Percentiles rank a stretch among this genome's conserved stretches.
phyloP scores from a whole-genome alignment of 345 rosid species.

The Hevea brasiliensis region DNA sequence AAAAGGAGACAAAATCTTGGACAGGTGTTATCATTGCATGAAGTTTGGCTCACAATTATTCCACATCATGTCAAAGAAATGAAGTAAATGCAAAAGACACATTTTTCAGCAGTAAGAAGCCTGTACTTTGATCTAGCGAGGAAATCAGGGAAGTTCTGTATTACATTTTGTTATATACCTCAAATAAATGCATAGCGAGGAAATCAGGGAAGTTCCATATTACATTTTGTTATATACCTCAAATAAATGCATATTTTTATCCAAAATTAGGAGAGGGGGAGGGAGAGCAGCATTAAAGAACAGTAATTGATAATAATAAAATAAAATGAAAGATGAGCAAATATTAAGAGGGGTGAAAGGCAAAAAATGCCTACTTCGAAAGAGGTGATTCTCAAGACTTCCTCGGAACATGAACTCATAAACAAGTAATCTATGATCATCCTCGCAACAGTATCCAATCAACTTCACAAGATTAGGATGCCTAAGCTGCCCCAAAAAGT shows the following conservation, averaged over 20 bases:
- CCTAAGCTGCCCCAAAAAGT: constrained; percentile 86
- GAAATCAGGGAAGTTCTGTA: background rate
- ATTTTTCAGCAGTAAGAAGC: background rate
- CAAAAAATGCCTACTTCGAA: constrained; percentile 62
- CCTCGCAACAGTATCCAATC: constrained; percentile 94
- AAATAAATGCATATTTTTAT: background rate
- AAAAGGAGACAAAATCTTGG: background rate
- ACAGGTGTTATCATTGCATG: background rate
- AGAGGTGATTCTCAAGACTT: constrained; percentile 94
- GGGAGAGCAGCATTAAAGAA: background rate
- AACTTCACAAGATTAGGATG: constrained; percentile 95
- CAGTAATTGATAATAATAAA: background rate
- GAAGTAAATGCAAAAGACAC: background rate
- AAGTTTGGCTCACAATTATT: constrained; percentile 2
- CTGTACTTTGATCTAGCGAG: background rate
- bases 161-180: background rate
- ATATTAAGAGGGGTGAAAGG: background rate
- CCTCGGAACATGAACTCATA: constrained; percentile 96
- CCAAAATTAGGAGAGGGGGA: background rate
- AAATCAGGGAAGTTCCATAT: background rate
- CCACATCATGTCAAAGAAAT: constrained; percentile 1
- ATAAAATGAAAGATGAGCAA: background rate
- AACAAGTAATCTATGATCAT: constrained; percentile 85
- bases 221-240: background rate
- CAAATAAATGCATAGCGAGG: background rate